Conservation (phyloP, 2,329 filamentous ascomycete species). For the Arthrobotrys sinensis region DNA sequence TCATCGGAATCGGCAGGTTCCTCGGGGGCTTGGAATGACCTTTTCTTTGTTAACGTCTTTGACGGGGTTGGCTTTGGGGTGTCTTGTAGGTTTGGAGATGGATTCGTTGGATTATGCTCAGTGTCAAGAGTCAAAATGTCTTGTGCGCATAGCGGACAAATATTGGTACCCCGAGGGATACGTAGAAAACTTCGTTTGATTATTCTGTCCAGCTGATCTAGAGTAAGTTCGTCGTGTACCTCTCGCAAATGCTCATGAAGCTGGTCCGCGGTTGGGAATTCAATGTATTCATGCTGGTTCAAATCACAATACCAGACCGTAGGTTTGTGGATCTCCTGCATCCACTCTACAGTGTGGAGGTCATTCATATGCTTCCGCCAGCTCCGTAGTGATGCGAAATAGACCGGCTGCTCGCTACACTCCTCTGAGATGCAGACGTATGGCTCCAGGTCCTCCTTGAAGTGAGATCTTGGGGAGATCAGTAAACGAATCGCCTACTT, state of each 20-base stretch:
- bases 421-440: conserved; percentile 46
- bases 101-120: not conserved
- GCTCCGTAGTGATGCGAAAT: not conserved
- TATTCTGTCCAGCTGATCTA: conserved; percentile 1
- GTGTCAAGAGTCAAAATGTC: conserved; percentile 7
- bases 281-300: conserved; percentile 26
- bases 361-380: conserved; percentile 37
- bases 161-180: conserved; percentile 5
- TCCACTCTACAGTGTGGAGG: conserved; percentile 23
- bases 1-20: conserved; percentile 2
- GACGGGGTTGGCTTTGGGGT: too few species aligned
- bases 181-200: conserved; percentile 10
- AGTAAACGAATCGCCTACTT: not conserved
- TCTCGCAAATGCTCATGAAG: conserved; percentile 12
- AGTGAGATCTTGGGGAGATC: conserved; percentile 18
- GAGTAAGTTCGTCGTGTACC: conserved; percentile 1
- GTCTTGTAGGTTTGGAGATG: too few species aligned
- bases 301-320: conserved; percentile 34
- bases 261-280: not conserved
- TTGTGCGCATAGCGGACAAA: conserved; percentile 23
- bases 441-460: conserved; percentile 36
- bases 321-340: conserved; percentile 25
- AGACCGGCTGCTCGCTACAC: conserved; percentile 15
- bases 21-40: conserved; percentile 16
- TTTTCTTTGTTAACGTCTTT: conserved; percentile 7